Evolutionary conservation across 768 basidiomycete species (phyloP), one percentile per base, ranked within the genome.

Genomic region (Podaxis mareebaensis): DNA sequence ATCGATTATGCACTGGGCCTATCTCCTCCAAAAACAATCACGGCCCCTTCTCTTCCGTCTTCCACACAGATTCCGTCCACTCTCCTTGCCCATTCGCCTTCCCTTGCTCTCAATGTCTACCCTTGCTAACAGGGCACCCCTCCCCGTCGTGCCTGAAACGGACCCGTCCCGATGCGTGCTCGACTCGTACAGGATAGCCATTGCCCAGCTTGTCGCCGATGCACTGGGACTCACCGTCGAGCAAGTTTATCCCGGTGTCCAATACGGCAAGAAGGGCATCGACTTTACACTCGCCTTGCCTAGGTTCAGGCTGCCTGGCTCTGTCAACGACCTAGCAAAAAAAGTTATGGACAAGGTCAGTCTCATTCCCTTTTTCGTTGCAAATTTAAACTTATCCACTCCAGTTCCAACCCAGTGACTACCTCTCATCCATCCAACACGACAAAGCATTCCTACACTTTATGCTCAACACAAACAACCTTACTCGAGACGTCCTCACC

Each of bases 221-320:
- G 83, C 85, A 0, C 75, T 93, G 6, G 86, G 87, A 30, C 75
- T 96, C 57, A 81, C 89, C 0, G 64, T 93, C 28, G 91, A 92
- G 44, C 86, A 92, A 69, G 93, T 88, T 0, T 97, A 92, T 75
- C 73, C 83, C 24, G 95, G 92, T 22, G 90, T 97, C 0, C 91
- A 95, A 72, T 92, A 90, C 66, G 93, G 92, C 39, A 94, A 96
- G 77, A 96, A 96, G 76, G 93, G 92, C n/a, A 88, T 84, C 49
- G 96, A 99, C 77, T 95, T 97, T 68, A 91, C 91, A 0, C 85
- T 98, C 20, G 95, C 96, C 0, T 75, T 98, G 54, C 92, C 95
- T n/a, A 85, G 96, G 65, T 98, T 96, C 78, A 83, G 92, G 60
- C 78, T 96, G 26, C 88, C 89, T 7, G 94, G 87, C 20, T 95